Percentiles rank a stretch among this genome's conserved stretches.
phyloP scores from a whole-genome alignment of 805 yeast species.

The Nakazawaea ernobii region DNA sequence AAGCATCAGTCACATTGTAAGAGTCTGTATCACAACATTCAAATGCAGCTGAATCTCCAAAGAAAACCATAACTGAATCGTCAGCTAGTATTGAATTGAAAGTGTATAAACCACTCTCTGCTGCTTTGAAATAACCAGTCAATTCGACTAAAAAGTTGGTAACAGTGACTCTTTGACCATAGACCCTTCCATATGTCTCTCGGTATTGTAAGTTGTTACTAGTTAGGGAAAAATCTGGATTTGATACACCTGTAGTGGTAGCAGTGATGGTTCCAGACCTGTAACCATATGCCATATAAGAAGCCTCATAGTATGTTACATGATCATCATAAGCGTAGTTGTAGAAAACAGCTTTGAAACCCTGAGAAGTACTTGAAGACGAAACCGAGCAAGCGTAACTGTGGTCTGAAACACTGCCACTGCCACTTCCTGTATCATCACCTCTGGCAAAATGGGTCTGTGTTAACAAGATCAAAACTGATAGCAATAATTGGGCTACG shows the following conservation, averaged over 20 bases:
- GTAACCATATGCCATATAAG: conserved; percentile 2
- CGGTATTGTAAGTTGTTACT: background rate
- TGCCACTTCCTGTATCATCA: background rate
- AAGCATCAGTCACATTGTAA: background rate
- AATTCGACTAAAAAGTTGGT: conserved; percentile 13
- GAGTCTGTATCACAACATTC: conserved; percentile 25
- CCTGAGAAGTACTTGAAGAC: background rate
- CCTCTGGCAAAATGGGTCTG: background rate
- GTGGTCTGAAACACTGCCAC: background rate
- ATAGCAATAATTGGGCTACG: too few relatives aligned
- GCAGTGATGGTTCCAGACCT: background rate
- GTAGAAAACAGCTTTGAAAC: background rate
- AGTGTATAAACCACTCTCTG: conserved; percentile 22
- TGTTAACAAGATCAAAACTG: too few relatives aligned
- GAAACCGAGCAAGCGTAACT: background rate
- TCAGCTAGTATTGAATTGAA: conserved; percentile 20
- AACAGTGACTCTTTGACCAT: background rate
- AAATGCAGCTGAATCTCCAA: conserved; percentile 25
- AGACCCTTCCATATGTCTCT: background rate
- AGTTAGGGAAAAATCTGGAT: conserved; percentile 1
- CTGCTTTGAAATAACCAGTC: conserved; percentile 22
- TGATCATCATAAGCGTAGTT: background rate
- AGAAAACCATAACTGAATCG: conserved; percentile 26
- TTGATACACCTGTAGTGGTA: background rate
- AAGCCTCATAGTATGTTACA: background rate